These are phyloP conservation scores for Gomphus bonarii DNA, from an alignment of 1,284 basidiomycete genomes.

Conservation along the genomic window DNA sequence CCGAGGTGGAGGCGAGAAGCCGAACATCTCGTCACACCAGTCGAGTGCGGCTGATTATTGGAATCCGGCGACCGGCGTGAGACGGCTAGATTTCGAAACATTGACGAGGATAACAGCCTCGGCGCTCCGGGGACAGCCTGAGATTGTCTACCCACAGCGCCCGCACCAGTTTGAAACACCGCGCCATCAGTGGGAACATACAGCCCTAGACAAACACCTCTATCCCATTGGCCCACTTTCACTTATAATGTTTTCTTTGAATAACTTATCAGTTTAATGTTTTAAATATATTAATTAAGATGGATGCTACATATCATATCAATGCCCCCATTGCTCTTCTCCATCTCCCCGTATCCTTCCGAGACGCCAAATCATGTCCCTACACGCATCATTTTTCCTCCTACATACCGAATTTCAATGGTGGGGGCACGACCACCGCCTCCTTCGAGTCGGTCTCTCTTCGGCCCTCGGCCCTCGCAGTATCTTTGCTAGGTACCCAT, in stretches of 20 bases:
- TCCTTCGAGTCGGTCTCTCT: background rate
- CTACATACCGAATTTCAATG: background rate
- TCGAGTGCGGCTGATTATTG: conserved; percentile 11
- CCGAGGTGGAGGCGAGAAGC: conserved; percentile 11
- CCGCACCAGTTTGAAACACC: conserved; percentile 5
- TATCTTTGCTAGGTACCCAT: background rate
- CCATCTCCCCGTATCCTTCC: conserved; percentile 7
- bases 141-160: conserved; percentile 1
- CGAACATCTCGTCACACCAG: conserved; percentile 11
- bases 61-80: conserved; percentile 6
- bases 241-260: too few relatives aligned
- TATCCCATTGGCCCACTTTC: conserved; percentile 8
- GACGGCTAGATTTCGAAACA: background rate
- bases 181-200: conserved; percentile 6
- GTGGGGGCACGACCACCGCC: background rate
- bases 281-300: too few relatives aligned
- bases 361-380: background rate
- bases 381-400: background rate
- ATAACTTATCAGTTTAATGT: too few relatives aligned
- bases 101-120: conserved; percentile 11
- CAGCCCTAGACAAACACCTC: background rate
- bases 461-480: background rate
- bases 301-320: too few relatives aligned
- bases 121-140: background rate
- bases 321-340: background rate